Evolutionary conservation across 2,329 filamentous ascomycete species (phyloP), one percentile per base, ranked within the genome.

Genomic region (Colletotrichum sp.): DNA sequence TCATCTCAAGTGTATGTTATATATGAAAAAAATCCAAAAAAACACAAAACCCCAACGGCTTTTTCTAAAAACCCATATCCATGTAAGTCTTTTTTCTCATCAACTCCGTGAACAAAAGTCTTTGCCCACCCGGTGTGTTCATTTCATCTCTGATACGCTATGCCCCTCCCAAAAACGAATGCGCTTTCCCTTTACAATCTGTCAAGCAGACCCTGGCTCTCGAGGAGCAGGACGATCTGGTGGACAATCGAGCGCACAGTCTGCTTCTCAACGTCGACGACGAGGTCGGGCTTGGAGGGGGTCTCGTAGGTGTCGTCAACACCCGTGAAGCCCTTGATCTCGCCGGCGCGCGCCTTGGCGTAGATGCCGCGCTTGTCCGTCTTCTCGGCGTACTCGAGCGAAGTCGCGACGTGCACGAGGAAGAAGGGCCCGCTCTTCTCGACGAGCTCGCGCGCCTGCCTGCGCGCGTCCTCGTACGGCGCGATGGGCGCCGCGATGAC

Each of bases 311-410:
- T 96, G 88, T 99, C 96, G 84, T 99, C 96, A 73, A 99, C 96
- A 82, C 97, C 97, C 9, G 97, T 99, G 91, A 99, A 99, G 78
- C 96, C 96, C 92, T 96, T 97, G 87, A 99, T 98, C 88, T 98
- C 94, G 74, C 97, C 97, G 24, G 90, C 91, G 78, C 97, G 92
- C 55, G 97, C 97, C 84, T 92, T 92, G 79, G 91, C 91, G 87
- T 99, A 99, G 83, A 98, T 93, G 76, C 97, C 97, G 77, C 94
- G 91, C 89, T 95, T 96, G 87, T 99, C 97, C 34, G 95, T 98
- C 92, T 95, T 95, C 91, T 99, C 97, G 84, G 93, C 95, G 88
- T 96, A 92, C 88, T 98, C 96, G 78, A 99, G 93, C 30, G 95
- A 93, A 63, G 97, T 99, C 55, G 95, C 95, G 67, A 99, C 96